These are phyloP conservation scores for Pogostemon cablin DNA, from an alignment of 257 asterid genomes.

Conservation along the genomic window DNA sequence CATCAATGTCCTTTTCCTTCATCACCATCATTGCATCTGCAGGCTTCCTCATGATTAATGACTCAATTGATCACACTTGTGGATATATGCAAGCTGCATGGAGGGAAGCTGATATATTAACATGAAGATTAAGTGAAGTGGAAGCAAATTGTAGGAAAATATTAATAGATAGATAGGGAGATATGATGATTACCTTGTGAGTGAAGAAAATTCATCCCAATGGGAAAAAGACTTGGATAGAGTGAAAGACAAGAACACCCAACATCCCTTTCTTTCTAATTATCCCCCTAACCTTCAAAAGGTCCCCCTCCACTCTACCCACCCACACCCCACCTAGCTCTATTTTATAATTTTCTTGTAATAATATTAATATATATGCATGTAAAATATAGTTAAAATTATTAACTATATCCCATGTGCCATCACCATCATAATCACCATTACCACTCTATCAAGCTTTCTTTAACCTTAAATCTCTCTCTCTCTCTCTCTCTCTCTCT, in stretches of 20 bases:
- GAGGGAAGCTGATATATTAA: conserved; percentile 41
- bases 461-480: conserved; percentile 18
- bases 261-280: conserved; percentile 49
- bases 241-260: conserved; percentile 90
- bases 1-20: conserved; percentile 17
- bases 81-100: conserved; percentile 18
- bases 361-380: too few species aligned
- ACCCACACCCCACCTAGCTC: not conserved
- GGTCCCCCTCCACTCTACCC: conserved; percentile 91
- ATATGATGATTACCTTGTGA: conserved; percentile 89
- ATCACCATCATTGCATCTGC: conserved; percentile 18
- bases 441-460: conserved; percentile 58
- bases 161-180: conserved; percentile 30
- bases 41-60: conserved; percentile 42
- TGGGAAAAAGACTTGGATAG: conserved; percentile 44
- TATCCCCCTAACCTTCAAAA: conserved; percentile 20
- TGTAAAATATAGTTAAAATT: not conserved
- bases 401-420: conserved; percentile 39
- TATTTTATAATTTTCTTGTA: too few species aligned
- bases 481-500: not conserved
- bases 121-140: conserved; percentile 75
- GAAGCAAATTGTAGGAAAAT: conserved; percentile 62
- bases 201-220: conserved; percentile 75
- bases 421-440: conserved; percentile 45
- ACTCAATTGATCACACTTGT: too few species aligned